Percentiles rank a stretch among this genome's conserved stretches.
phyloP scores from a whole-genome alignment of 2,329 filamentous ascomycete genomes.

The Epichloe coenophiala region DNA sequence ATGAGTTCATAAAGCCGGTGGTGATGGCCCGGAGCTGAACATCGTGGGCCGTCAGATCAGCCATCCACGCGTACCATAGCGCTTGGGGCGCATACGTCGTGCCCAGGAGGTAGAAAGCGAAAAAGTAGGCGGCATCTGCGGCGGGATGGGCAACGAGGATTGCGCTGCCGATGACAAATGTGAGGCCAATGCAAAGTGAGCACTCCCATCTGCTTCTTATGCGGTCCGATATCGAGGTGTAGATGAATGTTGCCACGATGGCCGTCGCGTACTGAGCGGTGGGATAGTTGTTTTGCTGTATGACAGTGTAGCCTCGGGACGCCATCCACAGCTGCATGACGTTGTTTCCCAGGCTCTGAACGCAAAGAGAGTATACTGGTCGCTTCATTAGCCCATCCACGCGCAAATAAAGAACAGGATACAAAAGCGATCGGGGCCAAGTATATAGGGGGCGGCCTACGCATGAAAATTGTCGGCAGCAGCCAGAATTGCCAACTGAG shows the following conservation, averaged over 20 bases:
- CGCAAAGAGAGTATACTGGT: slow-evolving; percentile 27
- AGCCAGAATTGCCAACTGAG: slow-evolving; percentile 33
- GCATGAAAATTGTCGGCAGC: slow-evolving; percentile 30
- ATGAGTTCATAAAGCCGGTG: slow-evolving; percentile 30
- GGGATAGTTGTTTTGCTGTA: slow-evolving; percentile 32
- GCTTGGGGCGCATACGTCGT: slow-evolving; percentile 32
- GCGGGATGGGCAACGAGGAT: slow-evolving; percentile 21
- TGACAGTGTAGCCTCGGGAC: slow-evolving; percentile 26
- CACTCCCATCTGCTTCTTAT: slow-evolving; percentile 29
- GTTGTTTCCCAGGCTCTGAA: slow-evolving; percentile 29
- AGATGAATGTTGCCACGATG: slow-evolving; percentile 27
- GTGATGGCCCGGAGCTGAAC: slow-evolving; percentile 29
- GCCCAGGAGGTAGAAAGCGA: slow-evolving; percentile 30
- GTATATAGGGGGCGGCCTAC: slow-evolving; percentile 11
- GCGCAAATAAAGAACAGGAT: rapidly evolving
- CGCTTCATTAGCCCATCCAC: not conserved
- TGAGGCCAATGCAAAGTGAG: slow-evolving; percentile 27
- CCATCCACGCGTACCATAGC: slow-evolving; percentile 34
- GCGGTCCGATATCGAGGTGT: slow-evolving; percentile 27
- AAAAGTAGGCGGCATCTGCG: slow-evolving; percentile 23
- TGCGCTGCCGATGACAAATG: slow-evolving; percentile 26
- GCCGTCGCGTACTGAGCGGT: slow-evolving; percentile 27
- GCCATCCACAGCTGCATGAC: slow-evolving; percentile 32
- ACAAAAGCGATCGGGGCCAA: not conserved
- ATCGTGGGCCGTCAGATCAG: slow-evolving; percentile 26